Percentiles rank a stretch among this genome's conserved stretches.
These are phyloP conservation scores for Sarocladium strictum DNA, from an alignment of 2,329 filamentous ascomycete species.

Conservation along the genomic window DNA sequence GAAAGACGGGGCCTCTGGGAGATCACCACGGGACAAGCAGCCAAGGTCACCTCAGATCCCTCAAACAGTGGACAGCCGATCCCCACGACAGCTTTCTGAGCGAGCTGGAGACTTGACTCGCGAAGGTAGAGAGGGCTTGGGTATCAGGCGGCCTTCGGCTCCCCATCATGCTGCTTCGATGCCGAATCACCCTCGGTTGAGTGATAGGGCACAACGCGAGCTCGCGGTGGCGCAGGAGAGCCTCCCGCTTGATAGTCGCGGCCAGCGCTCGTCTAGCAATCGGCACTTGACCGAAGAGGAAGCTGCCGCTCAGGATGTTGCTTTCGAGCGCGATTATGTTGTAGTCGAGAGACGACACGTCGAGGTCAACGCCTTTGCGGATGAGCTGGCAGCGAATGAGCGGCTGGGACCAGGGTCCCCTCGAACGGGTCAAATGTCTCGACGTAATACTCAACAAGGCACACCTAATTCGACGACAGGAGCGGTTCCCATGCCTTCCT, in stretches of 20 bases:
- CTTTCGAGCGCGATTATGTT: constrained; percentile 90
- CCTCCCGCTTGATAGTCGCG: neutral
- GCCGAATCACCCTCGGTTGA: constrained; percentile 33
- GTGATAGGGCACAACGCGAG: constrained; percentile 17
- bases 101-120: constrained; percentile 30
- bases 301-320: constrained; percentile 76
- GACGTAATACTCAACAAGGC: constrained; percentile 74
- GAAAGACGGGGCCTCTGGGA: neutral
- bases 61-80: neutral
- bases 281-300: constrained; percentile 53
- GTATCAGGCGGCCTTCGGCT: constrained; percentile 40
- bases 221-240: neutral
- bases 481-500: constrained; percentile 59
- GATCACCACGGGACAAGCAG: constrained; percentile 23
- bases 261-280: constrained; percentile 14
- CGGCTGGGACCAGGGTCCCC: constrained; percentile 48
- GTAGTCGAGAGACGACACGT: constrained; percentile 92
- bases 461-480: constrained; percentile 62
- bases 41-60: constrained; percentile 36
- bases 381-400: constrained; percentile 84
- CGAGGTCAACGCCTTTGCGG: constrained; percentile 94
- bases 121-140: constrained; percentile 42
- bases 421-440: constrained; percentile 58
- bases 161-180: constrained; percentile 43
- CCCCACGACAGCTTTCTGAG: neutral